These are phyloP conservation scores for Spinacia oleracea DNA, from an alignment of 179 eudicot species.

Conservation along the genomic window DNA sequence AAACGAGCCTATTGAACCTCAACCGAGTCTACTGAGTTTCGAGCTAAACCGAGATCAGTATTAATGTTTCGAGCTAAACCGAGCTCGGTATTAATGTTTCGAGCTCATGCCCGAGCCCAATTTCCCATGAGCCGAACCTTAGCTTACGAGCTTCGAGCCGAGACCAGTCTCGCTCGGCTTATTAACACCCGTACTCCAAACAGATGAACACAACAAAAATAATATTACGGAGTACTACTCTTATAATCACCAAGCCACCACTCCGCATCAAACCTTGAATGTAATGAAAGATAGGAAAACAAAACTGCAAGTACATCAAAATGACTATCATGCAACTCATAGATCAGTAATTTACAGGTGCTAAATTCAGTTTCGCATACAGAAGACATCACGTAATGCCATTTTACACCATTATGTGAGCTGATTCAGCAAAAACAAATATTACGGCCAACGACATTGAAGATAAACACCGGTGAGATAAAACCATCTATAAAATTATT, in stretches of 20 bases:
- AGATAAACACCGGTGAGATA: background rate
- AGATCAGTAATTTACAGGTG: background rate
- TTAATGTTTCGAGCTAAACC: too few species aligned
- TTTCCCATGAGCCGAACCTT: too few species aligned
- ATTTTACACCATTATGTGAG: background rate
- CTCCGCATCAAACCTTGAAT: background rate
- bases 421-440: background rate
- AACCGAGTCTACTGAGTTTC: too few species aligned
- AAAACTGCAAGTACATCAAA: background rate
- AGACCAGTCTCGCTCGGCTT: too few species aligned
- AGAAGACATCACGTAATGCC: background rate
- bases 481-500: constrained; percentile 19
- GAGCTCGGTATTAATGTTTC: too few species aligned
- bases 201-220: background rate
- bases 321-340: background rate
- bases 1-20: too few species aligned
- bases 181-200: too few species aligned
- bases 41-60: too few species aligned
- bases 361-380: background rate
- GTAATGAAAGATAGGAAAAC: too few species aligned
- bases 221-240: too few species aligned
- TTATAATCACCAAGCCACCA: background rate
- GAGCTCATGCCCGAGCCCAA: too few species aligned
- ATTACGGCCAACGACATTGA: background rate
- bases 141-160: too few species aligned